Evolutionary conservation across 441 rosid species (phyloP).

Genomic region (Theobroma grandiflorum): DNA sequence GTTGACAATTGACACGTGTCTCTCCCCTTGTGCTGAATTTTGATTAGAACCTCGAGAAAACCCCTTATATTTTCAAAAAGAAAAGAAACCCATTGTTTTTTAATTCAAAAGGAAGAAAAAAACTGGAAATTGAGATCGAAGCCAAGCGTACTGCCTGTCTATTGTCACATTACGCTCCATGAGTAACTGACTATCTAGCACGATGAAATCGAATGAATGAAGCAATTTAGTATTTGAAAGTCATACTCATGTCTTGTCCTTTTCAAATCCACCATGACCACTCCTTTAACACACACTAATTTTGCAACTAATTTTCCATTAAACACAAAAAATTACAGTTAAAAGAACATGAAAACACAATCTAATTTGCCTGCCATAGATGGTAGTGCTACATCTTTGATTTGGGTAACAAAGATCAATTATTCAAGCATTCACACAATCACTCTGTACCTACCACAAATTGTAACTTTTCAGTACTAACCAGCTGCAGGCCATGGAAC

Average conservation of each 20-base stretch:
- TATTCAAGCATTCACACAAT: background rate
- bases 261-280: background rate
- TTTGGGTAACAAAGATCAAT: background rate
- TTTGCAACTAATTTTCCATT: background rate
- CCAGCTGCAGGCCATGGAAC: background rate
- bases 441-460: background rate
- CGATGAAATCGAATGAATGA: background rate
- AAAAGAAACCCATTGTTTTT: no score
- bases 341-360: no score
- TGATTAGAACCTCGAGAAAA: background rate
- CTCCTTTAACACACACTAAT: background rate
- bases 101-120: background rate
- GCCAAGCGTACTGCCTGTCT: background rate
- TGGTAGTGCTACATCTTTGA: no score
- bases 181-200: background rate
- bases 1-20: background rate
- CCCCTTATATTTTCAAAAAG: background rate
- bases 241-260: background rate
- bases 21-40: background rate
- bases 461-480: background rate
- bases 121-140: background rate
- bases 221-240: background rate
- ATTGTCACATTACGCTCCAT: background rate
- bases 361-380: no score
- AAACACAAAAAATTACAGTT: no score